Conservation (phyloP, 1,284 basidiomycete genomes). For the Moniliella sp. region DNA sequence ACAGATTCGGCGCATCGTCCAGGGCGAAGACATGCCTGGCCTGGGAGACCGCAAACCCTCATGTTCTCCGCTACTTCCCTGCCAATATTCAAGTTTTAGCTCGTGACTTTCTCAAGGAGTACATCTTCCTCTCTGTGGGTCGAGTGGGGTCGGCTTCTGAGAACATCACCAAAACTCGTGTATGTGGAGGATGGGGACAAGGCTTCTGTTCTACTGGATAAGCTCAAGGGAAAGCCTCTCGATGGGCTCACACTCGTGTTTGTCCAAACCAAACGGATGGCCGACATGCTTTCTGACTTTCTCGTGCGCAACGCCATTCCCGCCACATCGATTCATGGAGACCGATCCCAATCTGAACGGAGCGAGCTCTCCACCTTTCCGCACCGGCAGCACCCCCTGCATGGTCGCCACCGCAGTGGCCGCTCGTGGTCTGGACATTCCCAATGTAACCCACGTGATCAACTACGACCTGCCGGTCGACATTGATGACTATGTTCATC, state of each 20-base stretch:
- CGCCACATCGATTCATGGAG: slow-evolving; percentile 76
- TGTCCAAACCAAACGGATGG: slow-evolving; percentile 51
- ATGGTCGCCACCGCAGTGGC: slow-evolving; percentile 94
- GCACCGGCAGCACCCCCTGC: slow-evolving; percentile 57
- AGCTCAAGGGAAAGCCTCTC: slow-evolving; percentile 37
- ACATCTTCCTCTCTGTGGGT: slow-evolving; percentile 77
- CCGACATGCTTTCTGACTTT: slow-evolving; percentile 62
- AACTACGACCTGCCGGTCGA: slow-evolving; percentile 89
- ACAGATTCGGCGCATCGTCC: slow-evolving; percentile 82
- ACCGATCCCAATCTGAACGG: slow-evolving; percentile 66
- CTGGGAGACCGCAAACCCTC: slow-evolving; percentile 33
- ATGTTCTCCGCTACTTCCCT: slow-evolving; percentile 91
- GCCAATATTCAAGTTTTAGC: slow-evolving; percentile 77
- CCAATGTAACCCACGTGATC: slow-evolving; percentile 68
- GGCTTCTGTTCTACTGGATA: slow-evolving; percentile 43
- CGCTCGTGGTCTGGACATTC: slow-evolving; percentile 87
- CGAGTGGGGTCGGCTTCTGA: slow-evolving; percentile 87
- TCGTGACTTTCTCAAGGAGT: slow-evolving; percentile 61
- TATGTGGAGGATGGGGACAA: slow-evolving; percentile 80
- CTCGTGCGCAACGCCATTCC: slow-evolving; percentile 57
- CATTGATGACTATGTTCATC: slow-evolving; percentile 88
- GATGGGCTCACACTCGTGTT: slow-evolving; percentile 79
- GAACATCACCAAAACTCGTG: slow-evolving; percentile 54
- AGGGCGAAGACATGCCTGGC: slow-evolving; percentile 50
- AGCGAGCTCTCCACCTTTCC: slow-evolving; percentile 67